Evolutionary conservation across 208 protist genomes (phyloP).

Genomic region (Crithidia brevicula): DNA sequence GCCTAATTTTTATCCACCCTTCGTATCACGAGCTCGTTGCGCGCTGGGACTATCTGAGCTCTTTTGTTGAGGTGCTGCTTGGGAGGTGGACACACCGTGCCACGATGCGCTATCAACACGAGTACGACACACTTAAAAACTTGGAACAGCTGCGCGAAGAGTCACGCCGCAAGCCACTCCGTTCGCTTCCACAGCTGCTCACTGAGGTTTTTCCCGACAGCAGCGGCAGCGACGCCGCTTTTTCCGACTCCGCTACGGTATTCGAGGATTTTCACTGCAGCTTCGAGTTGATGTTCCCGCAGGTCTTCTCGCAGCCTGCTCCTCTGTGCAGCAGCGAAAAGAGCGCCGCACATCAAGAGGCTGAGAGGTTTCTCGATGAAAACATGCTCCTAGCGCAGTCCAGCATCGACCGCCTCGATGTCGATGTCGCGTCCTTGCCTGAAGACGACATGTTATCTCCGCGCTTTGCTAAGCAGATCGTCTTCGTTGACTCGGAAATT

Average conservation of each 20-base stretch:
- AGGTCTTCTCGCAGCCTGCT: slow-evolving; percentile 9
- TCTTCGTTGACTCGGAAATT: slow-evolving; percentile 19
- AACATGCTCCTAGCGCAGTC: slow-evolving; percentile 30
- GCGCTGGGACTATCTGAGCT: slow-evolving; percentile 47
- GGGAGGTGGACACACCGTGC: slow-evolving; percentile 40
- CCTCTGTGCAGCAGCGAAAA: slow-evolving; percentile 11
- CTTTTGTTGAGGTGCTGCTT: slow-evolving; percentile 47
- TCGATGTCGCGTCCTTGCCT: slow-evolving; percentile 5
- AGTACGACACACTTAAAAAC: slow-evolving; percentile 65
- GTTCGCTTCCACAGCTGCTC: slow-evolving; percentile 56
- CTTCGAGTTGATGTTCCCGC: slow-evolving; percentile 25
- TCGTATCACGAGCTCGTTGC: slow-evolving; percentile 57
- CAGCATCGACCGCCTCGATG: slow-evolving; percentile 22
- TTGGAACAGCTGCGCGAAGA: slow-evolving; percentile 67
- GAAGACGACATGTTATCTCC: slow-evolving; percentile 30
- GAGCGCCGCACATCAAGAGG: slow-evolving; percentile 10
- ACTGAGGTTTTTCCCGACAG: background rate
- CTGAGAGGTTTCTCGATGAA: slow-evolving; percentile 27
- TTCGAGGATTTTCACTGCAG: slow-evolving; percentile 31
- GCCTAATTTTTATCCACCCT: slow-evolving; percentile 69
- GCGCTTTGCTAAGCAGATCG: slow-evolving; percentile 28
- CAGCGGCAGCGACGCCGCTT: background rate
- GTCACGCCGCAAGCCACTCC: slow-evolving; percentile 57
- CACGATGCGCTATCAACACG: slow-evolving; percentile 42
- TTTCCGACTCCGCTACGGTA: background rate